Evolutionary conservation across 1,284 basidiomycete species (phyloP).

Genomic region (Marasmius sp.): DNA sequence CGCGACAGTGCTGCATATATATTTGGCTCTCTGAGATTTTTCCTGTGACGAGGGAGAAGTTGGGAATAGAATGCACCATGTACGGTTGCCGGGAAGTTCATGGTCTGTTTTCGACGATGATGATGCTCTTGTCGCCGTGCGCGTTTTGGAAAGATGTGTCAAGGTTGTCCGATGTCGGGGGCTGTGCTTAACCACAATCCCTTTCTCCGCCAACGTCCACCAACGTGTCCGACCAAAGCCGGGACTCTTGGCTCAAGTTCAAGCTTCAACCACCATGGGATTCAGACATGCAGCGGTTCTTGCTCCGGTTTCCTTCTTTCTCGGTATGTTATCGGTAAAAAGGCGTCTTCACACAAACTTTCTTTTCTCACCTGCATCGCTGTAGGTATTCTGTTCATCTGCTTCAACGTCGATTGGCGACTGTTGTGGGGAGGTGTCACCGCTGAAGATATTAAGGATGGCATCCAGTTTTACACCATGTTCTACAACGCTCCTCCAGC

Average conservation of each 20-base stretch:
- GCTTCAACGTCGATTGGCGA: conserved; percentile 83
- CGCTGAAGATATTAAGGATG: conserved; percentile 67
- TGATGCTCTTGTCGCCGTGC: no score
- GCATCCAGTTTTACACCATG: conserved; percentile 83
- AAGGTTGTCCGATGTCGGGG: no score
- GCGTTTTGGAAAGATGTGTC: no score
- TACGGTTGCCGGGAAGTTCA: no score
- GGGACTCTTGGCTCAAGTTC: background rate
- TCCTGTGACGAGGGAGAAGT: no score
- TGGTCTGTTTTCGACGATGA: no score
- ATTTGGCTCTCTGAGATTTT: no score
- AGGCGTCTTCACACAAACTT: background rate
- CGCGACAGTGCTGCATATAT: no score
- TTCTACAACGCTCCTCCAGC: conserved; percentile 89
- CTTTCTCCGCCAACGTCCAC: background rate
- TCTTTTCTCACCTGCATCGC: conserved; percentile 1
- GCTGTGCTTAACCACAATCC: no score
- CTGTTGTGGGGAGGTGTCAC: conserved; percentile 70
- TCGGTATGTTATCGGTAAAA: conserved; percentile 45
- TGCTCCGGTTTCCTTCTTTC: conserved; percentile 81
- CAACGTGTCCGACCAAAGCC: background rate
- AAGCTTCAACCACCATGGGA: conserved; percentile 54
- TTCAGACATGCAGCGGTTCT: conserved; percentile 85
- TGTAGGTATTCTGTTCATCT: conserved; percentile 84
- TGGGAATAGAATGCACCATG: no score